These are phyloP conservation scores for Beta lomatogona DNA, from an alignment of 179 eudicot genomes.

Conservation along the genomic window DNA sequence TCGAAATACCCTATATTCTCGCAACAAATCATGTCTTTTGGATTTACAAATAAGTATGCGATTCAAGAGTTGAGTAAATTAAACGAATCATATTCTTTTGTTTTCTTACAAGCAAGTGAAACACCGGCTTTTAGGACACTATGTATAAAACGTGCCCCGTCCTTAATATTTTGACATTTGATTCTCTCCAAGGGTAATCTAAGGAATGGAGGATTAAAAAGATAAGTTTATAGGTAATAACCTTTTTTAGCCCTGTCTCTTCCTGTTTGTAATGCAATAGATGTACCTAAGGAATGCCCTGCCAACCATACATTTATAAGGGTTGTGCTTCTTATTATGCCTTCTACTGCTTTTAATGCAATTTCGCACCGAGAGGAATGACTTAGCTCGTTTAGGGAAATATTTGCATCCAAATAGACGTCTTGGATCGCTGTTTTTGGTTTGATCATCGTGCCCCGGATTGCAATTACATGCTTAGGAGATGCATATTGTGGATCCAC, in stretches of 20 bases:
- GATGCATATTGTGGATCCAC: slow-evolving; percentile 25
- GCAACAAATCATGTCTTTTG: no score
- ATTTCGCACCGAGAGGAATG: slow-evolving; percentile 54
- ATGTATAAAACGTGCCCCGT: no score
- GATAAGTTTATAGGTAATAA: slow-evolving; percentile 50
- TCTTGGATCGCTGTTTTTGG: slow-evolving; percentile 58
- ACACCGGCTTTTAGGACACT: no score
- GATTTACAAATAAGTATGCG: no score
- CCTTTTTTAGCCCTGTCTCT: slow-evolving; percentile 64
- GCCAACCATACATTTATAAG: slow-evolving; percentile 55
- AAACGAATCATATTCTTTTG: no score
- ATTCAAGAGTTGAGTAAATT: no score
- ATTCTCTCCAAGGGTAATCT: not conserved
- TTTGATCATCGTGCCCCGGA: slow-evolving; percentile 76
- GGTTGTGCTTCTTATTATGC: slow-evolving; percentile 41
- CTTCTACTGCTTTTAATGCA: slow-evolving; percentile 53
- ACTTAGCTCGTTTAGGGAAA: slow-evolving; percentile 51
- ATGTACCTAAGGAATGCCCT: slow-evolving; percentile 86
- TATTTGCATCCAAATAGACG: slow-evolving; percentile 55
- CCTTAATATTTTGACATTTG: no score
- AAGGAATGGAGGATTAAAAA: slow-evolving; percentile 19
- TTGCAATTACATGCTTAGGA: slow-evolving; percentile 55
- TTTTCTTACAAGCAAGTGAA: no score
- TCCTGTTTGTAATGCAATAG: slow-evolving; percentile 69
- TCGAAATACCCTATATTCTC: no score